Evolutionary conservation across 169 alveolate species (phyloP), one percentile per base, ranked within the genome.

Genomic region (Plasmodium gonderi): DNA sequence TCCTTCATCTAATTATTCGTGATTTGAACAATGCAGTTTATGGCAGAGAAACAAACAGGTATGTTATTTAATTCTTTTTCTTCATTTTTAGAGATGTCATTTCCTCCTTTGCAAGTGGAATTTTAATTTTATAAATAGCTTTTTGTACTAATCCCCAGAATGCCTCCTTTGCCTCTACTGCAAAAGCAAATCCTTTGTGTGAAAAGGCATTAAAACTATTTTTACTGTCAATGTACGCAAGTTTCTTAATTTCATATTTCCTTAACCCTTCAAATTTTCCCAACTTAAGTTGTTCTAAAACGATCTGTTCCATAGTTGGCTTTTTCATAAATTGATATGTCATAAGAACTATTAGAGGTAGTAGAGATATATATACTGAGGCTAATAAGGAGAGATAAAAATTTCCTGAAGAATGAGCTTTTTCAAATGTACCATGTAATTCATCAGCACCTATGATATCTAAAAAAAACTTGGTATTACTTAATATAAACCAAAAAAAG

Each of bases 221-320:
- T 90, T 76, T 89, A 31, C 81, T 79, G 23, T 85, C 95, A 38
- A 94, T 89, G 77, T 94, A 94, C 14, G 96, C 96, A 33, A 94
- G 90, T 38, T 93, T 91, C 42, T 49, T 38, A 20, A 78, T 74
- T 47, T 78, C 79, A 14, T 72, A 65, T 68, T 81, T 79, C 23
- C 91, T 42, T 17, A 94, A 45, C 20, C 96, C 96, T 54, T 91
- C 90, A 74, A 94, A 94, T 5, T 91, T 95, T 23, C 96, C 97
- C 89, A 75, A 81, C 64, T 78, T 87, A 29, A 95, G 80, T 90
- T 93, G 94, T 12, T 92, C 94, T 8, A 92, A 80, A 1, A 95
- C 94, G 26, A 83, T 91, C 68, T 95, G 95, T 69, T 95, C 96
- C 94, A 95, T 85, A 29, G 97, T 90, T 1, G 96, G 97, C 47